Evolutionary conservation across 768 basidiomycete species (phyloP), one percentile per base, ranked within the genome.

Genomic region (Amanita phalloides): DNA sequence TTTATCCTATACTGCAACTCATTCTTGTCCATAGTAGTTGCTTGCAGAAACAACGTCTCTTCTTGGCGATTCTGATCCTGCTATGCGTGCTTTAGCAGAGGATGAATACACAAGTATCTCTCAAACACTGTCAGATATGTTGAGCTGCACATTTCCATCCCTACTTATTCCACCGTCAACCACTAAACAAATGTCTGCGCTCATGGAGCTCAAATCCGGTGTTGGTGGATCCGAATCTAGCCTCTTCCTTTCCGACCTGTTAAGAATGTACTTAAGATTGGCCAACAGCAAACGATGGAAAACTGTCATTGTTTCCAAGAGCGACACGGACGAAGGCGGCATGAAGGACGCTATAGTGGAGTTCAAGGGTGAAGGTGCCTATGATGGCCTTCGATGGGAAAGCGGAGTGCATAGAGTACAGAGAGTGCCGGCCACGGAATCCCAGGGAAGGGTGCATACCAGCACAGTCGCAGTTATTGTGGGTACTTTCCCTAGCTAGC

Each of bases 391-490:
- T 49, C 71, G 83, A 35, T 93, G 86, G 82, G 96, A 99, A 66
- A 92, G 87, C 54, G 96, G 96, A 2, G 92, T 99, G 0, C 96
- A 98, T 68, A 76, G 96, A 2, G 92, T 99, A 0, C 95, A 98
- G 68, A 68, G 96, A 38, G 89, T 98, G 1, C 96, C 96, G 1
- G 81, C 81, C 7, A 98, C 93, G 3, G 95, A 97, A 59, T 72
- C 84, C 2, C 82, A 79, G 53, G 95, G 95, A 4, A 72, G 95
- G 45, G 80, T 89, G 26, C 96, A 98, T 61, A 95, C 95, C 0
- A 93, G 90, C 58, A 95, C 95, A 0, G 85, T 90, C 7, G 81
- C 90, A 1, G 76, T 90, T 11, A 78, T 96, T 53, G 94, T 93
- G 58, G 55, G 82, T 76, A 37, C 36, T 49, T 38, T 23, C 17